Percentiles rank a stretch among this genome's conserved stretches.
Conservation (phyloP, 768 basidiomycete genomes). For the Fomitopsis serialis region DNA sequence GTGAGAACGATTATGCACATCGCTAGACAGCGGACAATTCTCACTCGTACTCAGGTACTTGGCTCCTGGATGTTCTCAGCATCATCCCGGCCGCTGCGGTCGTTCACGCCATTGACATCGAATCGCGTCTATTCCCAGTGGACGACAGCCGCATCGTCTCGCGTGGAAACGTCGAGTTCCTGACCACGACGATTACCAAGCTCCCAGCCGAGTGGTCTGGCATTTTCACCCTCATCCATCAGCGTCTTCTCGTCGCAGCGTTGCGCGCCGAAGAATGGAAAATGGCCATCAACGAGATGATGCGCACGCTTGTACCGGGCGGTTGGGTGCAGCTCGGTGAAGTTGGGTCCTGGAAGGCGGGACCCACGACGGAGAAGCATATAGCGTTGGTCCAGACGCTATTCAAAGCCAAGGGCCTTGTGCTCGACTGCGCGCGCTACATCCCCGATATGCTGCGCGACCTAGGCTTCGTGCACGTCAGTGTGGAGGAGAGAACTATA, state of each 20-base stretch:
- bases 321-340: constrained; percentile 29
- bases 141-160: not conserved
- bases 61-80: constrained; percentile 12
- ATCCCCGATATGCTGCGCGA: constrained; percentile 19
- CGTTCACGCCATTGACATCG: constrained; percentile 11
- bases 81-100: constrained; percentile 1
- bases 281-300: constrained; percentile 20
- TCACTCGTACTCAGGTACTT: constrained; percentile 8
- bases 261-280: constrained; percentile 29
- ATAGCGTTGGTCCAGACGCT: not conserved
- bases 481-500: constrained; percentile 15
- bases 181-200: constrained; percentile 14
- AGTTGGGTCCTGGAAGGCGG: constrained; percentile 7
- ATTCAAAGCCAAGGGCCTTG: constrained; percentile 2
- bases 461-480: constrained; percentile 22
- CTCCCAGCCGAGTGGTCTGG: constrained; percentile 26
- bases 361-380: constrained; percentile 3
- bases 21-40: not conserved
- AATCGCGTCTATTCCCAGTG: constrained; percentile 11
- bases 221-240: constrained; percentile 27
- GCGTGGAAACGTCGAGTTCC: constrained; percentile 9
- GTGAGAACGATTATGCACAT: not conserved
- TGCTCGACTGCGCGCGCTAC: not conserved
- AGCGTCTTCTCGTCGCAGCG: constrained; percentile 26
- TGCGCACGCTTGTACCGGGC: constrained; percentile 26